These are phyloP conservation scores for Domatiomyces globalis DNA, from an alignment of 2,329 filamentous ascomycete genomes.

Conservation along the genomic window DNA sequence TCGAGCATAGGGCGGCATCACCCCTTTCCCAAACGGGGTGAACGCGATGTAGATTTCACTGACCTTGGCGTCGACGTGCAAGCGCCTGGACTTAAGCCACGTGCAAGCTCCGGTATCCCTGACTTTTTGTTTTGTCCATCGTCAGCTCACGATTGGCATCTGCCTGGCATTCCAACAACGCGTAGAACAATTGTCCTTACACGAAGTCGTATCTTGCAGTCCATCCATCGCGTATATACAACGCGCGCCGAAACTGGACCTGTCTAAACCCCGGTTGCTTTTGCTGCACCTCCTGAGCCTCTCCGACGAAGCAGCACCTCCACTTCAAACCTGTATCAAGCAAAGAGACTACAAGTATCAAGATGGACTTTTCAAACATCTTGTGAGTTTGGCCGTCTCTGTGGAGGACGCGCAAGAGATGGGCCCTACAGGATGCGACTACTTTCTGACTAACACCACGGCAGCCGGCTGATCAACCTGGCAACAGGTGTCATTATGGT, in stretches of 20 bases:
- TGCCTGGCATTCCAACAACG: not conserved
- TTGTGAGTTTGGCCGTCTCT: constrained; percentile 49
- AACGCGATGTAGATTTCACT: too few species aligned
- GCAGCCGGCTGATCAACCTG: constrained; percentile 87
- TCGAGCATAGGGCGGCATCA: too few species aligned
- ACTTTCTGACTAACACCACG: not conserved
- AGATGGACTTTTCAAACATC: constrained; percentile 83
- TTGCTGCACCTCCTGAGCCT: not conserved
- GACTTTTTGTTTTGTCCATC: not conserved
- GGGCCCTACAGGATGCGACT: not conserved
- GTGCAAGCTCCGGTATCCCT: not conserved
- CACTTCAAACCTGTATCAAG: not conserved
- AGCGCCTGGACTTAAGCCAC: too few species aligned
- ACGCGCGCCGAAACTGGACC: not conserved
- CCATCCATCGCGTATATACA: not conserved
- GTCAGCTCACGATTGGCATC: not conserved
- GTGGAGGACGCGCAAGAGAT: not conserved
- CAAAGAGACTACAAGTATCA: constrained; percentile 14
- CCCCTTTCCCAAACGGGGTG: too few species aligned
- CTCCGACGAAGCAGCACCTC: not conserved
- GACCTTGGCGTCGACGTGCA: too few species aligned
- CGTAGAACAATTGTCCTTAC: not conserved
- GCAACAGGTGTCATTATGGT: constrained; percentile 75
- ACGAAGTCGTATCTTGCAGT: not conserved
- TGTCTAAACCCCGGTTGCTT: not conserved